These are phyloP conservation scores for Trichomonas vaginalis DNA, from an alignment of 208 protist species.

Conservation along the genomic window DNA sequence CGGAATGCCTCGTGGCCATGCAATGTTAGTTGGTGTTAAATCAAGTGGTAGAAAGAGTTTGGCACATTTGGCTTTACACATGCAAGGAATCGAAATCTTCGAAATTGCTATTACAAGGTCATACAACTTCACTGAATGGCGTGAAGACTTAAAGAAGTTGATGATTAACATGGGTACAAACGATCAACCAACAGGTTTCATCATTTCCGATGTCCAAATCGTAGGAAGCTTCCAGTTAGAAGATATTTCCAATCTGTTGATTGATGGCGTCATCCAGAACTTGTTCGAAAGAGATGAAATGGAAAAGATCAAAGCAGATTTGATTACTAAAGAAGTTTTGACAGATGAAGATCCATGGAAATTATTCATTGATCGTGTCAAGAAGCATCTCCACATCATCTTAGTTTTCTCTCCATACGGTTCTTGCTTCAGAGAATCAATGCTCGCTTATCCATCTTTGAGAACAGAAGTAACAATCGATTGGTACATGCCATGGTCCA, in stretches of 20 bases:
- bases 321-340: conserved; percentile 51
- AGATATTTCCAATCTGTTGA: conserved; percentile 88
- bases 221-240: conserved; percentile 75
- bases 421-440: conserved; percentile 69
- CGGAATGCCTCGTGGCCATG: conserved; percentile 76
- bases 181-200: conserved; percentile 70
- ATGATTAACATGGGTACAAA: conserved; percentile 57
- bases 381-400: conserved; percentile 76
- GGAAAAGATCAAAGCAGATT: conserved; percentile 27
- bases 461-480: conserved; percentile 91
- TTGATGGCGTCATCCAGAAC: conserved; percentile 81
- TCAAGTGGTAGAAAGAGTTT: conserved; percentile 79
- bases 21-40: conserved; percentile 76
- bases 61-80: conserved; percentile 71
- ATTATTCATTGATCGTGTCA: conserved; percentile 78
- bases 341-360: conserved; percentile 70
- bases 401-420: conserved; percentile 86
- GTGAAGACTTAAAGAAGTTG: conserved; percentile 38
- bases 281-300: conserved; percentile 74
- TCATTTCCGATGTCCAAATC: conserved; percentile 78
- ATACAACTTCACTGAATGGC: conserved; percentile 57
- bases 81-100: conserved; percentile 45
- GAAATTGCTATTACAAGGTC: conserved; percentile 29
- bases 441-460: conserved; percentile 85
- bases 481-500: conserved; percentile 90